These are phyloP conservation scores for Nemania abortiva DNA, from an alignment of 2,329 filamentous ascomycete genomes.

Conservation along the genomic window DNA sequence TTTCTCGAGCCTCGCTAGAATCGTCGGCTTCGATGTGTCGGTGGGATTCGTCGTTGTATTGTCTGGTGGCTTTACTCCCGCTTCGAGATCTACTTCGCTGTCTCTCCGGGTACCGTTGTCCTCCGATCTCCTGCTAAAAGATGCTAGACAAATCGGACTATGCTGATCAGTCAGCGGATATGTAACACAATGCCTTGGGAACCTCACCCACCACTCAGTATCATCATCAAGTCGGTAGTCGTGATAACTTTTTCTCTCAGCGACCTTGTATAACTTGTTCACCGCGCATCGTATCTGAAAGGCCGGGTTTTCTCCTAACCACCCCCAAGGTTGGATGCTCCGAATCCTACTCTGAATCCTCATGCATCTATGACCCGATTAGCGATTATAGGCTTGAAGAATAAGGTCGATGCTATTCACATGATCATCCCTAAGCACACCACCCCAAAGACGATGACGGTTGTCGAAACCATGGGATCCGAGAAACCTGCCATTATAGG, in stretches of 20 bases:
- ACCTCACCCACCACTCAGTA: constrained; percentile 19
- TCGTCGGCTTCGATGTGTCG: background rate
- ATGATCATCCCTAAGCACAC: background rate
- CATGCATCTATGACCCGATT: background rate
- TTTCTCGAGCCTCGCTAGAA: background rate
- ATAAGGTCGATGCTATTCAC: background rate
- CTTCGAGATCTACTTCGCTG: constrained; percentile 7
- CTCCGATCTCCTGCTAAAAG: constrained; percentile 38
- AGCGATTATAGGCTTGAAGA: background rate
- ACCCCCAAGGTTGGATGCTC: no score
- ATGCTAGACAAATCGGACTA: constrained; percentile 48
- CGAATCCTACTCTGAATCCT: background rate
- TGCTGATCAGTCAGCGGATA: background rate
- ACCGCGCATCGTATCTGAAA: background rate
- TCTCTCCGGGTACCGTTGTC: background rate
- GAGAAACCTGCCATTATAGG: background rate
- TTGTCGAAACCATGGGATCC: background rate
- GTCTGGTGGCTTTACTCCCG: background rate
- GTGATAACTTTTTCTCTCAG: constrained; percentile 3
- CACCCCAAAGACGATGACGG: background rate
- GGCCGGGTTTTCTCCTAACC: background rate
- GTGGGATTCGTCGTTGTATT: background rate
- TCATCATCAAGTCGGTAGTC: background rate
- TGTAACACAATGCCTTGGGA: no score
- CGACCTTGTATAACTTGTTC: constrained; percentile 4